phyloP scores from a whole-genome alignment of 306 rosid genomes.

The Cucumis melo region DNA sequence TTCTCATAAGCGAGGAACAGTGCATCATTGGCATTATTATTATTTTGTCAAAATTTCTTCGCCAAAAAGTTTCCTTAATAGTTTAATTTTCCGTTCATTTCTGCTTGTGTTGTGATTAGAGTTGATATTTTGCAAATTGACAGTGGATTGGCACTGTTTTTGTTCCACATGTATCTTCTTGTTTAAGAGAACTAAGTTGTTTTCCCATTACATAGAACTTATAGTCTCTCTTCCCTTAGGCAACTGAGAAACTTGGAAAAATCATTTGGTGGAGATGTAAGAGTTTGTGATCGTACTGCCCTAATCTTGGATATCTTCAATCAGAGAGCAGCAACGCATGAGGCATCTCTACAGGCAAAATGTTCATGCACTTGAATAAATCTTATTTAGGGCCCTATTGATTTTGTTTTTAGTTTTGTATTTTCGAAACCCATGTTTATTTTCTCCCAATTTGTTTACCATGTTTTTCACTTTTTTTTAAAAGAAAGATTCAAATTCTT shows the following conservation, averaged over 20 bases:
- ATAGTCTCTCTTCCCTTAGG: constrained; percentile 21
- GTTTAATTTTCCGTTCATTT: background rate
- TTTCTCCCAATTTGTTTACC: no score
- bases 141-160: background rate
- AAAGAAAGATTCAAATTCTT: no score
- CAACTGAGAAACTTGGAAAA: constrained; percentile 90
- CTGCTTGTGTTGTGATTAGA: background rate
- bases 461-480: no score
- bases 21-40: background rate
- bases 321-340: constrained; percentile 98
- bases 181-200: background rate
- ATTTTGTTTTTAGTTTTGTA: no score
- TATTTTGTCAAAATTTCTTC: background rate
- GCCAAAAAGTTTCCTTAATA: background rate
- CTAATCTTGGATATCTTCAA: constrained; percentile 89
- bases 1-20: background rate
- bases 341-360: constrained; percentile 84
- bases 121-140: background rate
- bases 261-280: constrained; percentile 82
- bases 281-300: constrained; percentile 95
- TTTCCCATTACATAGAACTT: background rate
- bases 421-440: no score
- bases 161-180: background rate
- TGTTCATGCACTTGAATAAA: constrained; percentile 3
- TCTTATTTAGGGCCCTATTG: background rate